Evolutionary conservation across 768 basidiomycete species (phyloP), one percentile per base, ranked within the genome.

Genomic region (Suillus clintonianus): DNA sequence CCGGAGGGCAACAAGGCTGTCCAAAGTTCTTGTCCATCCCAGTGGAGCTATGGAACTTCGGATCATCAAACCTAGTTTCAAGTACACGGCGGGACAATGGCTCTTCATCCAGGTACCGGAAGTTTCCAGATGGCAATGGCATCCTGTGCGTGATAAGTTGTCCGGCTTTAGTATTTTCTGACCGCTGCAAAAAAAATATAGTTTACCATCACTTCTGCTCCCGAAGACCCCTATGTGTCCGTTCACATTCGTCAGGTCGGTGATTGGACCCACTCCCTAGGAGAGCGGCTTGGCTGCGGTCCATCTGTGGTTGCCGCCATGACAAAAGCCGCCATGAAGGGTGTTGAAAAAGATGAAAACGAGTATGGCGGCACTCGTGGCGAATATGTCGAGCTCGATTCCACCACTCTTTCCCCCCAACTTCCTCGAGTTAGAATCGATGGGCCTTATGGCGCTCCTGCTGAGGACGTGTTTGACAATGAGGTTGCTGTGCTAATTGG

Each of bases 171-270:
- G 7, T 42, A 3, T 27, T 41, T 57, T 22, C 24, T 57, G 24
- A 57, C 17, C 39, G 11, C 19, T 1, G 27, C 17, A 32, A 56
- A 30, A 37, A 57, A 41, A 11, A 57, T 57, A 95, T 57, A 95
- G 91, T 96, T 97, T 78, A 95, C 94, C 43, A 96, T 96, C 79
- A 95, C 94, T 0, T 96, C 94, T 43, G 94, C 95, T 15, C 95
- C 95, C 4, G 94, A 95, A 69, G 96, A 97, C 70, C 91, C 94
- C 3, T 97, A 94, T 73, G 86, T 97, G 51, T 94, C 93, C 30
- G 76, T 97, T 59, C 95, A 97, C 75, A 90, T 98, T 70, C 92
- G 94, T 74, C 95, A 97, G 81, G 94, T 92, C 53, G 95, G 95
- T 65, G 93, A 95, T 76, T 94, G 86, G 80, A 95, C 94, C 4